Base-by-base conservation (phyloP, 352 stramenopile species). In the Pythium graminicola region DNA sequence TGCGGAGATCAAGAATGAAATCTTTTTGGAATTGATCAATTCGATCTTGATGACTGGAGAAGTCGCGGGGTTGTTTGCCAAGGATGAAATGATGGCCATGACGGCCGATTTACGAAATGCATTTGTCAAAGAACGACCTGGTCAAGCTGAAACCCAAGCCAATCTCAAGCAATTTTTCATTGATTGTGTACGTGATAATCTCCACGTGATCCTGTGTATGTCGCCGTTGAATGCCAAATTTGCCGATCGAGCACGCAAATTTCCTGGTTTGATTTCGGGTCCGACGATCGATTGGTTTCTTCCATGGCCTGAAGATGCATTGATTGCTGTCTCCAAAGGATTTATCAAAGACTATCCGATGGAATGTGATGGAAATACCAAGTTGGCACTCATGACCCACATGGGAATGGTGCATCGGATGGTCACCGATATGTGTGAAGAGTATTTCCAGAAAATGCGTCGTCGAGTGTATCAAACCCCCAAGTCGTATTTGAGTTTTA, bases 51-150 rank as follows among this genome's bases (percentile, higher is more conserved):
- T 98, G 78, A 99, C 96, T 8, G 96, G 96, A 46, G 96, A 99
- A 75, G 93, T 99, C n/a, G 92, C 95, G 0, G 95, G 94, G 26
- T 64, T 99, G 6, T 99, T 99, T 64, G 89, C 95, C 0, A 99
- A 99, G 63, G 96, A 99, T 61, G 96, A 99, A 62, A 98, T 99
- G 88, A 97, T 98, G 86, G 94, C 94, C 13, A 99, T 99, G 89
- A 98, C 95, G 1, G 93, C 94, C 13, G 96, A 99, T 60, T 53
- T 99, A 29, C 85, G 93, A 5, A 92, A 93, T 33, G 84, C 91
- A 13, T 99, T 99, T 57, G 71, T 97, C 9, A 96, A 97, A 55
- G 93, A 98, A 35, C 85, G 95, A 16, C 89, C 95, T 3, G 94
- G 88, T 0, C 80, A 98, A 52, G 90, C 96, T 2, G 95, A 99